Evolutionary conservation across 2,329 filamentous ascomycete genomes (phyloP).

Genomic region (Aspergillus cejpii): DNA sequence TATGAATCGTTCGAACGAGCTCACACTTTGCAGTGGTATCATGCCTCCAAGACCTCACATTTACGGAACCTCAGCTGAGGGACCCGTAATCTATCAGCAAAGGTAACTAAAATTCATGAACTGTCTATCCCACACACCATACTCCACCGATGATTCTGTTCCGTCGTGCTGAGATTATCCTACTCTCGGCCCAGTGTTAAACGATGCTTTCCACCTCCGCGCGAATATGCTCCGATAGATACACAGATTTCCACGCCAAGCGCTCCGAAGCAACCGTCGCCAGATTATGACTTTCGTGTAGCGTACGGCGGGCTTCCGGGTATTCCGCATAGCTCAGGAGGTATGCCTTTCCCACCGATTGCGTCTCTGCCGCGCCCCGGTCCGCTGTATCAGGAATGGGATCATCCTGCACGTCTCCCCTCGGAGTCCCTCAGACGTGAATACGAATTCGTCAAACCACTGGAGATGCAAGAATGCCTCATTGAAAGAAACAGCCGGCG

Average conservation of each 20-base stretch:
- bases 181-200: conserved; percentile 23
- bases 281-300: conserved; percentile 29
- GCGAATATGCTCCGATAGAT: conserved; percentile 26
- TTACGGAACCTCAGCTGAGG: conserved; percentile 24
- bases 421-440: conserved; percentile 30
- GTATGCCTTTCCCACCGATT: conserved; percentile 28
- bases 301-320: conserved; percentile 27
- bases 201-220: conserved; percentile 27
- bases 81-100: conserved; percentile 33
- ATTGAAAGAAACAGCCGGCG: conserved; percentile 33
- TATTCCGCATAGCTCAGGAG: conserved; percentile 24
- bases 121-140: conserved; percentile 1
- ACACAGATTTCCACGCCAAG: conserved; percentile 20
- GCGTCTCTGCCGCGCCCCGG: conserved; percentile 25
- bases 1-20: conserved; percentile 10
- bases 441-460: conserved; percentile 25
- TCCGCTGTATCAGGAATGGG: conserved; percentile 32
- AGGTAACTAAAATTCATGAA: conserved; percentile 25
- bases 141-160: conserved; percentile 4
- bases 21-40: conserved; percentile 23
- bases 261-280: conserved; percentile 18
- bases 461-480: conserved; percentile 33
- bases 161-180: conserved; percentile 14
- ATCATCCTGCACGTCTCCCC: conserved; percentile 26
- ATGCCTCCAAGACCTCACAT: conserved; percentile 27